Base-by-base conservation (phyloP, 169 alveolate genomes). In the Hepatocystis sp. region DNA sequence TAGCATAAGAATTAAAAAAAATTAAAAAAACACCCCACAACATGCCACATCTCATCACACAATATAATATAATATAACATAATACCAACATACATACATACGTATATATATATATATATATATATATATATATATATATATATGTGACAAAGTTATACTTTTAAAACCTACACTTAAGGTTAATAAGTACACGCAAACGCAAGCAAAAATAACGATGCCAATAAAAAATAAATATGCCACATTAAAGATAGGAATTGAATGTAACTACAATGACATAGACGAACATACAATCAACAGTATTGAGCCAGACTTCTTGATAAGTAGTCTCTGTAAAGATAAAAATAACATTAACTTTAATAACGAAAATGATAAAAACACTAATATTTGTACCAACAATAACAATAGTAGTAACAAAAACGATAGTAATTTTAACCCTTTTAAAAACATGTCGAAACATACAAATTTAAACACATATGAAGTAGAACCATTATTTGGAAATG, bases 221-320 rank as follows among this genome's bases (percentile, higher is more conserved):
- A 4, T 81, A 44, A 81, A 81, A 40, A 81, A 81, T 44, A 81
- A 81, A 55, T 81, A 81, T 21, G 89, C 61, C 25, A 19, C 30
- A 15, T 51, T 81, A 63, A 46, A 51, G n/a, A 39, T 81, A 51
- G 89, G 89, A 15, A 63, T 81, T 19, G 67, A 81, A 65, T 51
- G 19, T 32, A 36, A 63, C n/a, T 81, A 81, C 28, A 11, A 65
- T 39, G 76, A 34, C 4, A 56, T 27, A 21, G 55, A 42, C 21
- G 13, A 47, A 15, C 4, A 15, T 3, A 64, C 46, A 23, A 52
- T 49, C 53, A 46, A 49, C 44, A 56, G 49, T 25, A 5, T 81
- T 15, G 17, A 32, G 34, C 56, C 67, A 8, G 89, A 81, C 63
- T 81, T 81, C 40, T 2, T 81, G 19, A 84, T 52, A 49, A 47